Evolutionary conservation across 2,329 filamentous ascomycete genomes (phyloP).

Genomic region (Beauveria sp.): DNA sequence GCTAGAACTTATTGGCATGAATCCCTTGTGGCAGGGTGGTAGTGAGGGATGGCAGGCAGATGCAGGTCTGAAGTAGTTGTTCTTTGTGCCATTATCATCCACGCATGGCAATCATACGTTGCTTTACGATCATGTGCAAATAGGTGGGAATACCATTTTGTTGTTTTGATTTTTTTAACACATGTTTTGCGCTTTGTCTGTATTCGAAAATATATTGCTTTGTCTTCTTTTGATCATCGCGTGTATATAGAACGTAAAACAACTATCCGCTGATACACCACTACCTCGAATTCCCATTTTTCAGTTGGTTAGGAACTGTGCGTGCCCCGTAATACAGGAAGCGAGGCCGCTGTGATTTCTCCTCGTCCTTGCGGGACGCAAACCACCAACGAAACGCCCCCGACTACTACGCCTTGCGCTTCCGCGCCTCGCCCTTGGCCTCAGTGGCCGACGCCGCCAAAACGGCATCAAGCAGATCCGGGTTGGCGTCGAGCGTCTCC

Average conservation of each 20-base stretch:
- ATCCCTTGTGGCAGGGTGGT: not conserved
- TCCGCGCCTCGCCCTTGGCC: slow-evolving; percentile 32
- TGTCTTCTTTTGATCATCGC: not conserved
- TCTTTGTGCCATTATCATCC: not conserved
- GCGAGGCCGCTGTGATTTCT: not conserved
- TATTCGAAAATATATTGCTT: not conserved
- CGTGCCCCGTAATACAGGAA: not conserved
- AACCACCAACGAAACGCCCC: too few species aligned
- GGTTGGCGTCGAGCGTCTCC: slow-evolving; percentile 31
- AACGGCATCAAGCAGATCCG: slow-evolving; percentile 43
- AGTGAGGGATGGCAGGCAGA: too few species aligned
- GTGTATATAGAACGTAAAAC: not conserved
- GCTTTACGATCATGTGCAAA: not conserved
- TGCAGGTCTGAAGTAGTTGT: not conserved
- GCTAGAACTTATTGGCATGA: not conserved
- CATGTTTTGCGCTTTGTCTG: not conserved
- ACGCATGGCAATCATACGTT: not conserved
- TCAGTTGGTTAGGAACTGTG: not conserved
- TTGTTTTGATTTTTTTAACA: not conserved
- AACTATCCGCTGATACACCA: not conserved
- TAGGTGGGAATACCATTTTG: slow-evolving; percentile 7
- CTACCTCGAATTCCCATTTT: not conserved
- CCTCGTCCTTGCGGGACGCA: not conserved
- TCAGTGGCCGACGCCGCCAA: slow-evolving; percentile 31
- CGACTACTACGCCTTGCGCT: slow-evolving; percentile 36